Conservation (phyloP, 2,329 filamentous ascomycete species). For the Calonectria fujianensis region DNA sequence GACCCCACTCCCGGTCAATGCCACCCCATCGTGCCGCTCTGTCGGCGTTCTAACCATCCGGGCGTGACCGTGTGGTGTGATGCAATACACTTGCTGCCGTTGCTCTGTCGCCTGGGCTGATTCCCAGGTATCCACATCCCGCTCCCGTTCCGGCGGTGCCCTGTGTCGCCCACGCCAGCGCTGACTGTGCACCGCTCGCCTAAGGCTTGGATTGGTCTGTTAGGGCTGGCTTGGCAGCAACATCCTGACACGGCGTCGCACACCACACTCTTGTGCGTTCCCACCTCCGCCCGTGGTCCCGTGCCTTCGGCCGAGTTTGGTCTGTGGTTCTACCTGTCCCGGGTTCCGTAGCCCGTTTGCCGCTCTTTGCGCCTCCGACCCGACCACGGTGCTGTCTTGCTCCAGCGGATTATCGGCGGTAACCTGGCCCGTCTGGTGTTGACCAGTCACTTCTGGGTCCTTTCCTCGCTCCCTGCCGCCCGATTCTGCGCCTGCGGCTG, state of each 20-base stretch:
- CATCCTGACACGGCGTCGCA: neutral
- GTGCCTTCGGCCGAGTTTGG: conserved; percentile 33
- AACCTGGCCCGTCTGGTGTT: conserved; percentile 12
- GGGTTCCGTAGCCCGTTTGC: conserved; percentile 30
- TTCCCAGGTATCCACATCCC: conserved; percentile 51
- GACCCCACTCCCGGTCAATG: conserved; percentile 29
- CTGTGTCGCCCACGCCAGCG: conserved; percentile 6
- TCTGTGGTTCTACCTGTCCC: conserved; percentile 40
- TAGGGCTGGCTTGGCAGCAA: neutral
- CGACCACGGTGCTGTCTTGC: conserved; percentile 31
- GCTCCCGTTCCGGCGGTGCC: conserved; percentile 44
- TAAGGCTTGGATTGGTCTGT: conserved; percentile 10
- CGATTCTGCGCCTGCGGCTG: conserved; percentile 7
- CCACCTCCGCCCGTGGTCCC: conserved; percentile 32
- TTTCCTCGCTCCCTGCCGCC: neutral
- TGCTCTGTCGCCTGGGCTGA: conserved; percentile 28
- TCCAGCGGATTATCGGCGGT: conserved; percentile 21
- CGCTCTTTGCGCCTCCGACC: conserved; percentile 36
- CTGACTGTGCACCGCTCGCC: conserved; percentile 12
- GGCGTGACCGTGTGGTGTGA: conserved; percentile 51
- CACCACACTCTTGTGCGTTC: conserved; percentile 17
- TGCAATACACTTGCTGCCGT: conserved; percentile 33
- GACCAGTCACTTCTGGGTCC: conserved; percentile 24
- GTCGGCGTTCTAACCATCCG: conserved; percentile 42
- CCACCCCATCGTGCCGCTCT: conserved; percentile 19